These are phyloP conservation scores for Hygrocybe coccinea DNA, from an alignment of 768 basidiomycete genomes.

Conservation along the genomic window DNA sequence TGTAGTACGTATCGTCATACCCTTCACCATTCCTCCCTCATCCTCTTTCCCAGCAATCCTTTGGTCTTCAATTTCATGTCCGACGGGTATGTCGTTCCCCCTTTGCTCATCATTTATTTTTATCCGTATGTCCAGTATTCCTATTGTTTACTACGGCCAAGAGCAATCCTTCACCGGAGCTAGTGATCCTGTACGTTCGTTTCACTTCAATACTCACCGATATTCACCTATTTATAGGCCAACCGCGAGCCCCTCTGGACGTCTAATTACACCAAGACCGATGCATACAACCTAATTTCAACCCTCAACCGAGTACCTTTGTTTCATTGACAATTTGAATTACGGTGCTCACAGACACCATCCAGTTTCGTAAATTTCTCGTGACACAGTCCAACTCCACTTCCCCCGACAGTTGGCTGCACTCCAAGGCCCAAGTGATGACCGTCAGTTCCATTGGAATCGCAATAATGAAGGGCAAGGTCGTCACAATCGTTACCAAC, in stretches of 20 bases:
- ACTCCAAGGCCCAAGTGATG: constrained; percentile 48
- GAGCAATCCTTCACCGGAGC: constrained; percentile 66
- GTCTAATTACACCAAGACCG: constrained; percentile 56
- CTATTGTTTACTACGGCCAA: constrained; percentile 78
- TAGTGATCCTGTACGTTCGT: constrained; percentile 54
- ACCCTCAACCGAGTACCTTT: constrained; percentile 52
- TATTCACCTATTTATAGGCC: constrained; percentile 33
- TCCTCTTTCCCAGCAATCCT: constrained; percentile 48
- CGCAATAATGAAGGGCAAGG: constrained; percentile 60
- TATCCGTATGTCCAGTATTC: constrained; percentile 37
- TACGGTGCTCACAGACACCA: neutral
- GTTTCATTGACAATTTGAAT: neutral
- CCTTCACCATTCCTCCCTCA: neutral
- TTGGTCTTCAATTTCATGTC: constrained; percentile 72
- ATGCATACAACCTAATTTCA: constrained; percentile 53
- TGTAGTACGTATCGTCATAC: constrained; percentile 44
- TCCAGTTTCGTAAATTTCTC: constrained; percentile 61
- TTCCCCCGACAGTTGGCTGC: constrained; percentile 45
- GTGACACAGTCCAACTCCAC: constrained; percentile 33
- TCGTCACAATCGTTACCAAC: constrained; percentile 62
- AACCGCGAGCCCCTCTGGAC: constrained; percentile 79
- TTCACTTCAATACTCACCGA: neutral
- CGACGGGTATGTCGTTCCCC: constrained; percentile 41
- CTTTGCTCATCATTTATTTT: neutral
- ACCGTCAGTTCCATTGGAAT: constrained; percentile 47